These are phyloP conservation scores for Aschersonia sp. DNA, from an alignment of 2,329 filamentous ascomycete species.

Conservation along the genomic window DNA sequence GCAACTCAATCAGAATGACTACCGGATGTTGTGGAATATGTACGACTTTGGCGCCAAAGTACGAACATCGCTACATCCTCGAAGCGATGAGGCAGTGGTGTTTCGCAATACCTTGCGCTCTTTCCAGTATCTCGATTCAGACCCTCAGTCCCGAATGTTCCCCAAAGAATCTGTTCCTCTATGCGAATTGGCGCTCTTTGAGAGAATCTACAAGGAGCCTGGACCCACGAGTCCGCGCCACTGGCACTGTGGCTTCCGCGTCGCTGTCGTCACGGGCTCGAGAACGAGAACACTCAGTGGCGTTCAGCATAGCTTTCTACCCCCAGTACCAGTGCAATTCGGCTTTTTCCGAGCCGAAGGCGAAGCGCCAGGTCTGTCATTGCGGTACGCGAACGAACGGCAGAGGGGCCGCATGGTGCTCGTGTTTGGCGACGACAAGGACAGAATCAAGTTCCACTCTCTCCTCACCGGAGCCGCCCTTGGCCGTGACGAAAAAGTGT, in stretches of 20 bases:
- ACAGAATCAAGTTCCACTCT: conserved; percentile 57
- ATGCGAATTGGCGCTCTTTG: conserved; percentile 64
- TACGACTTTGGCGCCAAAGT: conserved; percentile 73
- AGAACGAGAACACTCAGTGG: conserved; percentile 65
- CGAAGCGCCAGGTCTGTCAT: conserved; percentile 51
- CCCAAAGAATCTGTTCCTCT: conserved; percentile 57
- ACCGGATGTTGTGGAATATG: conserved; percentile 64
- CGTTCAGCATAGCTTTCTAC: conserved; percentile 54
- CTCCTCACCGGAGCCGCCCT: conserved; percentile 60
- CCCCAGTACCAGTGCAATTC: conserved; percentile 58
- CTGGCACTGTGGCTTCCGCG: conserved; percentile 65
- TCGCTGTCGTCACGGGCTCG: conserved; percentile 65
- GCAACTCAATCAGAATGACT: conserved; percentile 62
- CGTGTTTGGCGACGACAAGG: conserved; percentile 59
- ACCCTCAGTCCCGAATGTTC: conserved; percentile 55
- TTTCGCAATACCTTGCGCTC: conserved; percentile 56
- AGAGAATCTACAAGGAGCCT: conserved; percentile 50
- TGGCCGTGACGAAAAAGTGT: conserved; percentile 52
- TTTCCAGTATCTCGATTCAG: conserved; percentile 70
- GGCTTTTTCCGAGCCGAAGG: conserved; percentile 61
- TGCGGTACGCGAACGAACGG: conserved; percentile 54
- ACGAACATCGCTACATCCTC: conserved; percentile 53
- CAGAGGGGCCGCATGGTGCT: conserved; percentile 59
- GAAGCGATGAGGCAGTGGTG: conserved; percentile 52
- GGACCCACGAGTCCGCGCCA: conserved; percentile 59